These are phyloP conservation scores for Phytophthora palmivora DNA, from an alignment of 352 stramenopile species.

Conservation along the genomic window DNA sequence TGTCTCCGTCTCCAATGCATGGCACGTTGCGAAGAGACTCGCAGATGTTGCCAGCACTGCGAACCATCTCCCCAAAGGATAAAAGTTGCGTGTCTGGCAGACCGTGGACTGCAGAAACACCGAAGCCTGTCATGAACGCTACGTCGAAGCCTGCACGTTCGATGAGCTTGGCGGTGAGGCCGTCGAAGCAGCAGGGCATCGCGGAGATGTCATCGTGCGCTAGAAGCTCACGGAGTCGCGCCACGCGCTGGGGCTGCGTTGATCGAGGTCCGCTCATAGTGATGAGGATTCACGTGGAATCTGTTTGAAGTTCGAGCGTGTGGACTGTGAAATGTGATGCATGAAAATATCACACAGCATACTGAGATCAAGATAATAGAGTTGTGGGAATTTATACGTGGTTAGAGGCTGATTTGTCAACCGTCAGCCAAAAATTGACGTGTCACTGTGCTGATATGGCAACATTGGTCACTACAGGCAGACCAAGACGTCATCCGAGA, in stretches of 20 bases:
- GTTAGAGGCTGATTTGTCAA: not conserved
- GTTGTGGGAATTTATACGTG: not conserved
- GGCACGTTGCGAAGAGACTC: conserved; percentile 42
- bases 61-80: conserved; percentile 72
- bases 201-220: conserved; percentile 65
- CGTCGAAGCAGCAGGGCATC: conserved; percentile 94
- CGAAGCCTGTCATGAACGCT: conserved; percentile 95
- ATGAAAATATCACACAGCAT: not conserved
- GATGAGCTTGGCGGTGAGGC: conserved; percentile 89
- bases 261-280: conserved; percentile 19
- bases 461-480: no score
- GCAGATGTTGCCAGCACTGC: conserved; percentile 50
- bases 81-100: conserved; percentile 91
- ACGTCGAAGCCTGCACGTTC: conserved; percentile 88
- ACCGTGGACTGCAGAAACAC: conserved; percentile 86
- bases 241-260: conserved; percentile 54
- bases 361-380: not conserved
- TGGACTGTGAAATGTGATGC: not conserved
- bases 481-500: no score
- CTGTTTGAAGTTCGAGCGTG: conserved; percentile 7
- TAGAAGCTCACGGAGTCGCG: conserved; percentile 57
- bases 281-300: not conserved
- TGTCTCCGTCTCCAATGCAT: conserved; percentile 90
- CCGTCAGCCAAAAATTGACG: not conserved
- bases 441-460: not conserved